Evolutionary conservation across 805 yeast genomes (phyloP).

Genomic region (Starmerella stellata): DNA sequence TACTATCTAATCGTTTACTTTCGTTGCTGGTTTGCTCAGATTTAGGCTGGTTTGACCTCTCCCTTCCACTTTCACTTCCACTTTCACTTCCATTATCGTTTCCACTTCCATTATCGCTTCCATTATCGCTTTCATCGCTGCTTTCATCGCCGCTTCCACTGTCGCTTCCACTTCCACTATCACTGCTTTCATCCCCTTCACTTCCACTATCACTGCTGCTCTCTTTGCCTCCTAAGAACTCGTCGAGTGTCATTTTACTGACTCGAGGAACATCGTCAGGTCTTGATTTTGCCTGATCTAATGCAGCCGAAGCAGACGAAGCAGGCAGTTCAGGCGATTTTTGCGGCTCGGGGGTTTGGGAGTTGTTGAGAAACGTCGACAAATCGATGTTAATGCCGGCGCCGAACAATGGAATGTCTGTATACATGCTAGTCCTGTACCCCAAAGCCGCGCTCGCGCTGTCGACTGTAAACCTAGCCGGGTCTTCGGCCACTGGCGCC

Average conservation of each 20-base stretch:
- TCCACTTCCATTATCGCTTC: too few species aligned
- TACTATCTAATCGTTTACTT: too few species aligned
- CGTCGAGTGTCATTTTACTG: constrained; percentile 54
- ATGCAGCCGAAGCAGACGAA: too few species aligned
- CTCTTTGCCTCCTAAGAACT: constrained; percentile 36
- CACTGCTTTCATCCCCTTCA: constrained; percentile 18
- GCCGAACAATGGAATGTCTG: background rate
- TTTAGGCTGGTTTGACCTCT: too few species aligned
- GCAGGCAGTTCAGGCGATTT: too few species aligned
- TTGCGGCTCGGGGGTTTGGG: too few species aligned
- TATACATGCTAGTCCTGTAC: constrained; percentile 8
- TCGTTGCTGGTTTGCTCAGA: too few species aligned
- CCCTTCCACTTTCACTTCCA: too few species aligned
- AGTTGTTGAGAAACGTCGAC: background rate
- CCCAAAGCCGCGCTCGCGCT: constrained; percentile 21
- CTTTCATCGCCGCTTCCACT: too few species aligned
- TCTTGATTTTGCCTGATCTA: too few species aligned
- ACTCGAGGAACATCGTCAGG: background rate
- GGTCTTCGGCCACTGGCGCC: constrained; percentile 26
- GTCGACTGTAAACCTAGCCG: constrained; percentile 19
- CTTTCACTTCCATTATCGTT: too few species aligned
- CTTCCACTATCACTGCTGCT: constrained; percentile 21
- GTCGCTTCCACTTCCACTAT: background rate
- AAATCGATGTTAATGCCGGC: background rate
- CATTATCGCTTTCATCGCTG: too few species aligned